Evolutionary conservation across 2,329 filamentous ascomycete genomes (phyloP).

Genomic region (Exophiala oligosperma): DNA sequence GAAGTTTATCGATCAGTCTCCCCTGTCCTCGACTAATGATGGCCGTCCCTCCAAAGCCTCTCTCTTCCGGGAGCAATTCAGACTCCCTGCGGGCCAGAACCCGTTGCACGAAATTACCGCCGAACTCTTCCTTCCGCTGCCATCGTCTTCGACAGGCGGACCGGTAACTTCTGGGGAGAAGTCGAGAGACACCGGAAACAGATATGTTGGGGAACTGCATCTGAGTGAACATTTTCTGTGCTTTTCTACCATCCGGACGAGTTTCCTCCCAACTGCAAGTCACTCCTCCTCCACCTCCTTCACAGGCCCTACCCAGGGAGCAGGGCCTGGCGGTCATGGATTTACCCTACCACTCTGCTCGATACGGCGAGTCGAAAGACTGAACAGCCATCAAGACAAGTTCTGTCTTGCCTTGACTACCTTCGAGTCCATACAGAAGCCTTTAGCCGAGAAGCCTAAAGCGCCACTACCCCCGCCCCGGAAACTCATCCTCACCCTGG

Average conservation of each 20-base stretch:
- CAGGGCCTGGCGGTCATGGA: conserved; percentile 89
- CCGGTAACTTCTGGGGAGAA: conserved; percentile 62
- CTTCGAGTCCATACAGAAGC: conserved; percentile 73
- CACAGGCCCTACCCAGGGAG: conserved; percentile 89
- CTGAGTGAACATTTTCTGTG: conserved; percentile 93
- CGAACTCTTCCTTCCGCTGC: conserved; percentile 82
- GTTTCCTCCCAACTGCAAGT: conserved; percentile 79
- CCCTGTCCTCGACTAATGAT: conserved; percentile 70
- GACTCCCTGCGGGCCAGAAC: conserved; percentile 86
- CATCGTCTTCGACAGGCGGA: conserved; percentile 52
- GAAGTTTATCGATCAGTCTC: conserved; percentile 89
- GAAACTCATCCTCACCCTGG: conserved; percentile 87
- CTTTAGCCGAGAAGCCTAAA: conserved; percentile 42
- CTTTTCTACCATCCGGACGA: conserved; percentile 91
- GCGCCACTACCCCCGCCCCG: conserved; percentile 49
- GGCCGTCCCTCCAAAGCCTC: conserved; percentile 86
- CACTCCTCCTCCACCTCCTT: conserved; percentile 78
- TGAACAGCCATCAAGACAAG: conserved; percentile 88
- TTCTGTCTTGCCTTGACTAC: conserved; percentile 94
- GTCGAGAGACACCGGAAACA: conserved; percentile 65
- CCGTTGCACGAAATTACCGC: conserved; percentile 95
- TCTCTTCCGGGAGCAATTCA: conserved; percentile 94
- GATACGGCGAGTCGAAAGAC: conserved; percentile 84
- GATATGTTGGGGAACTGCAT: conserved; percentile 90
- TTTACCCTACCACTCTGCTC: conserved; percentile 92